Conservation (phyloP, 2,329 filamentous ascomycete genomes). For the Alternaria dauci region DNA sequence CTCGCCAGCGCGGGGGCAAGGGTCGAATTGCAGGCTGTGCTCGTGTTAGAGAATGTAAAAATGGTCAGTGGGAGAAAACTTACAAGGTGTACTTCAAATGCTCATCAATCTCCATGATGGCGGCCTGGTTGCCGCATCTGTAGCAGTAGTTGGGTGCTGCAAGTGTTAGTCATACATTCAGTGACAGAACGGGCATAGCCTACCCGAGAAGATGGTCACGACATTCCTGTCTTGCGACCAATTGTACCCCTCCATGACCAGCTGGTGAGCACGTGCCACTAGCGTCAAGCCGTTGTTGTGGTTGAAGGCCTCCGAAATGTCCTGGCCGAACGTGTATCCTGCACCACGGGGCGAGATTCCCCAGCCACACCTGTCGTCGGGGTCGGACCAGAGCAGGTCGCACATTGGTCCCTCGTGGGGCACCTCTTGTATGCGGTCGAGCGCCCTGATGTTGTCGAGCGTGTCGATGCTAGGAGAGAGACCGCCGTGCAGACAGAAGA, state of each 20-base stretch:
- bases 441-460: slow-evolving; percentile 70
- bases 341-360: slow-evolving; percentile 94
- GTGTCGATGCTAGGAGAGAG: slow-evolving; percentile 77
- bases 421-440: slow-evolving; percentile 69
- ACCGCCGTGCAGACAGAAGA: slow-evolving; percentile 76
- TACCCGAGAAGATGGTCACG: slow-evolving; percentile 93
- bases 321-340: slow-evolving; percentile 94
- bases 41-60: slow-evolving; percentile 30
- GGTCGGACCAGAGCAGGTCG: slow-evolving; percentile 83
- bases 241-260: slow-evolving; percentile 99
- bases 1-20: slow-evolving; percentile 94
- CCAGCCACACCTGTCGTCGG: slow-evolving; percentile 95
- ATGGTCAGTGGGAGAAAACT: slow-evolving; percentile 54
- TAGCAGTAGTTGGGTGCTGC: slow-evolving; percentile 82
- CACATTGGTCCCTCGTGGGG: slow-evolving; percentile 81
- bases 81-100: slow-evolving; percentile 99
- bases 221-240: slow-evolving; percentile 99
- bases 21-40: slow-evolving; percentile 96
- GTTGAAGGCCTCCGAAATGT: slow-evolving; percentile 98
- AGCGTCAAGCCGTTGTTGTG: slow-evolving; percentile 98
- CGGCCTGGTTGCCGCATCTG: slow-evolving; percentile 97
- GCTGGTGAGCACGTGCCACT: slow-evolving; percentile 94
- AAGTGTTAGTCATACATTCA: slow-evolving; percentile 37
- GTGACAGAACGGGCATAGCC: not conserved
- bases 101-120: slow-evolving; percentile 99